Evolutionary conservation across 176 grass and related monocot genomes (phyloP).

Genomic region (Oryza coarctata): DNA sequence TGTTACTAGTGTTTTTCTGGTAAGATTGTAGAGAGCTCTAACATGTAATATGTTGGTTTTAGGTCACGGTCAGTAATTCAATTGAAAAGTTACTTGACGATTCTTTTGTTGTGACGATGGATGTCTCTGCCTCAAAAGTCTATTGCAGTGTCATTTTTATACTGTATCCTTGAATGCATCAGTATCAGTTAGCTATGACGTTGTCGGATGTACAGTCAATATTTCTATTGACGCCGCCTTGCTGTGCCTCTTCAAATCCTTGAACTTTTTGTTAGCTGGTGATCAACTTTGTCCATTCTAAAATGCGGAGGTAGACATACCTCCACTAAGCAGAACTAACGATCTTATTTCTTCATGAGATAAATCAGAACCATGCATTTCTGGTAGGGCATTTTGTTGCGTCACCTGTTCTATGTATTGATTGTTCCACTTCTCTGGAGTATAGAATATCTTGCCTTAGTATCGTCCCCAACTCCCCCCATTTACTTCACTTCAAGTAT

Average conservation of each 20-base stretch:
- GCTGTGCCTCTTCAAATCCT: background rate
- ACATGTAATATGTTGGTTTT: constrained; percentile 31
- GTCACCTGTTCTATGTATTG: too few relatives aligned
- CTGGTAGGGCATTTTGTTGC: too few relatives aligned
- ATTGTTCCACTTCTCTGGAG: too few relatives aligned
- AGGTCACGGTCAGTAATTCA: constrained; percentile 37
- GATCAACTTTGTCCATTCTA: background rate
- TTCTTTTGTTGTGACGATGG: constrained; percentile 33
- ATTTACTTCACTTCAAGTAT: background rate
- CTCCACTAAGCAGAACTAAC: background rate
- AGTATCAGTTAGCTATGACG: background rate
- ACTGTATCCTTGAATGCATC: background rate
- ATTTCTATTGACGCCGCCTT: background rate
- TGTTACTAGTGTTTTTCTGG: background rate
- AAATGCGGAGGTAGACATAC: background rate
- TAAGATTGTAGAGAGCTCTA: constrained; percentile 31
- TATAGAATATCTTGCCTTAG: too few relatives aligned
- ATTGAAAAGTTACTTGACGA: constrained; percentile 10
- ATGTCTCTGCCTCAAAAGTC: background rate
- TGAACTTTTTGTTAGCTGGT: background rate
- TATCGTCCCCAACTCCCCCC: too few relatives aligned
- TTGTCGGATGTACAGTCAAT: background rate
- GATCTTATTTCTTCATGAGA: too few relatives aligned
- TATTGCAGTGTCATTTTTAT: background rate
- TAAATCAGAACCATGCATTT: too few relatives aligned